phyloP scores from a whole-genome alignment of 1,284 basidiomycete genomes.

The Trametes versicolor region DNA sequence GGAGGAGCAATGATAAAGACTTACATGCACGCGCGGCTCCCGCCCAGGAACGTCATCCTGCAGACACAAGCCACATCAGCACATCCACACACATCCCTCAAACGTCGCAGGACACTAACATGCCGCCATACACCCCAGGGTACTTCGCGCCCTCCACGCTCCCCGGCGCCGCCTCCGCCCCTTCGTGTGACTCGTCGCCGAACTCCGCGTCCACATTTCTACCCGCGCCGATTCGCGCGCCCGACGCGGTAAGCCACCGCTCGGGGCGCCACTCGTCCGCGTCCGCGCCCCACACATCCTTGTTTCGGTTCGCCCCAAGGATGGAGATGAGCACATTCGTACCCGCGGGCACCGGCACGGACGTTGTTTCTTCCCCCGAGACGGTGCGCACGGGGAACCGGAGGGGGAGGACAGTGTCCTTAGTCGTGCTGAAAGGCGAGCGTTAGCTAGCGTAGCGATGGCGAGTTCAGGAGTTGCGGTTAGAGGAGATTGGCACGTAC shows the following conservation, averaged over 20 bases:
- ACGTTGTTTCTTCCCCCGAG: constrained; percentile 42
- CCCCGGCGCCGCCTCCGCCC: constrained; percentile 16
- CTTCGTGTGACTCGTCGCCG: constrained; percentile 14
- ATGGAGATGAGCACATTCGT: constrained; percentile 36
- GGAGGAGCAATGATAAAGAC: constrained; percentile 16
- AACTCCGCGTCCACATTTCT: constrained; percentile 22
- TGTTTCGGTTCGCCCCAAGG: constrained; percentile 39
- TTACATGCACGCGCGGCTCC: constrained; percentile 48
- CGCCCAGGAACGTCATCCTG: constrained; percentile 51
- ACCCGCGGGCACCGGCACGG: constrained; percentile 36
- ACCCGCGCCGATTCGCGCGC: constrained; percentile 35
- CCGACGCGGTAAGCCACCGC: constrained; percentile 44
- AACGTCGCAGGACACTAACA: constrained; percentile 39
- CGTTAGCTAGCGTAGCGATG: background rate
- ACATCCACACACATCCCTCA: background rate
- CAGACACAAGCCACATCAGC: background rate
- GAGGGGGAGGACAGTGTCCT: constrained; percentile 54
- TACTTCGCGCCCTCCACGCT: constrained; percentile 33
- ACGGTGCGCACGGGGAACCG: constrained; percentile 45
- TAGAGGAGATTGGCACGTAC: background rate
- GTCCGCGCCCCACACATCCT: constrained; percentile 53
- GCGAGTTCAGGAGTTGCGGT: background rate
- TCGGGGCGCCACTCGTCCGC: constrained; percentile 55
- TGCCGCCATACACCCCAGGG: constrained; percentile 48
- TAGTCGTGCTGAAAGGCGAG: constrained; percentile 26